phyloP scores from a whole-genome alignment of 139 green algal species.

The Picocystis salinarum region DNA sequence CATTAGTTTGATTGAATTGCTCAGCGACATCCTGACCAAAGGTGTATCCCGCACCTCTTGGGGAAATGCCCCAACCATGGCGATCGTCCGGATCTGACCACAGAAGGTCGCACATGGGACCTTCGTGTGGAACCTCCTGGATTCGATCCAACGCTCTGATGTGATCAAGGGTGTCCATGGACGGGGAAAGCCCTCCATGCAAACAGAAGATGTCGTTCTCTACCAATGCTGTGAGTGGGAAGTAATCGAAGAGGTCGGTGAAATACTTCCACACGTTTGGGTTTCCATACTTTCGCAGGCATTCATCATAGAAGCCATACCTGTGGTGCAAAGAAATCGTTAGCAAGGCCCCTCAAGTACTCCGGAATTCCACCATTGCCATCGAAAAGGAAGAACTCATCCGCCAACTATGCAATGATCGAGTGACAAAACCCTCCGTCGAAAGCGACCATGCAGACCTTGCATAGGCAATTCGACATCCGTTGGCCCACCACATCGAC shows the following conservation, averaged over 20 bases:
- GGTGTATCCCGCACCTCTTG: constrained; percentile 91
- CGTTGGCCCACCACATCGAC: too few species aligned
- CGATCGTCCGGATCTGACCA: constrained; percentile 95
- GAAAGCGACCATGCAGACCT: too few species aligned
- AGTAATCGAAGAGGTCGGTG: constrained; percentile 98
- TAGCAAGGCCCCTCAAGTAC: too few species aligned
- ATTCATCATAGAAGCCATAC: constrained; percentile 99
- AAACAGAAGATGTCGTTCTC: constrained; percentile 95
- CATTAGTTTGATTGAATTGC: constrained; percentile 97
- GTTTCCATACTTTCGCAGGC: constrained; percentile 95
- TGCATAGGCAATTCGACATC: too few species aligned
- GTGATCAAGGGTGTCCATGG: constrained; percentile 91
- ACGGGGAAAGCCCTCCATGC: constrained; percentile 86
- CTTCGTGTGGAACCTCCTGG: constrained; percentile 88
- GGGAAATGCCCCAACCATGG: constrained; percentile 92
- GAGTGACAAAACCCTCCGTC: too few species aligned
- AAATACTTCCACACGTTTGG: constrained; percentile 96
- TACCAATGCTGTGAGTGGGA: constrained; percentile 86
- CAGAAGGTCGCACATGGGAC: constrained; percentile 97
- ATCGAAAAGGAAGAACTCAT: too few species aligned
- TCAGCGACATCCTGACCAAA: constrained; percentile 96
- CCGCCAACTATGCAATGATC: too few species aligned
- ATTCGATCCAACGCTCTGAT: constrained; percentile 80
- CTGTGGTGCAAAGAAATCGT: constrained; percentile 21
- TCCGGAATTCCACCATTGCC: too few species aligned